These are phyloP conservation scores for Hydnomerulius pinastri DNA, from an alignment of 768 basidiomycete species.

Conservation along the genomic window DNA sequence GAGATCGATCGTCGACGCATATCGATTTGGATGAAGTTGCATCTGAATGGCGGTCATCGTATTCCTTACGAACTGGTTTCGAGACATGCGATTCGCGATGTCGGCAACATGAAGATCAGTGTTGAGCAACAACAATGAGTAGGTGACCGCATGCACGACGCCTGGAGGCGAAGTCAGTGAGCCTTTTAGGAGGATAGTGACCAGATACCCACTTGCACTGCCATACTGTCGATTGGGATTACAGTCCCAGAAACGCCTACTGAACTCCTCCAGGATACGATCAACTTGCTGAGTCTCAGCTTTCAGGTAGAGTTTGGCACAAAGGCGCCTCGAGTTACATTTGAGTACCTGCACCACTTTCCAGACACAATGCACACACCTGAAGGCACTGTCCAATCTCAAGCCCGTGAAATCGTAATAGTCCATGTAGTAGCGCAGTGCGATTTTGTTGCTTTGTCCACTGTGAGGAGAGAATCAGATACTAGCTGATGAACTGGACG, in stretches of 20 bases:
- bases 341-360: background rate
- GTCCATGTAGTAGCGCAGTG: constrained; percentile 80
- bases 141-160: constrained; percentile 93
- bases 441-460: constrained; percentile 70
- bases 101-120: constrained; percentile 98
- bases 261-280: constrained; percentile 91
- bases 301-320: constrained; percentile 89
- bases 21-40: constrained; percentile 61
- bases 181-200: background rate
- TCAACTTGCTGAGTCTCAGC: constrained; percentile 98
- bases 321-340: constrained; percentile 63
- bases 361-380: constrained; percentile 45
- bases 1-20: constrained; percentile 62
- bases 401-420: constrained; percentile 86
- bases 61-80: constrained; percentile 88
- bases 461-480: constrained; percentile 40
- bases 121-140: constrained; percentile 91
- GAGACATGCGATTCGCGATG: constrained; percentile 85
- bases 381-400: constrained; percentile 86
- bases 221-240: constrained; percentile 83
- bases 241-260: constrained; percentile 87
- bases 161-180: constrained; percentile 44
- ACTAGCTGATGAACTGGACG: constrained; percentile 2
- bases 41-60: constrained; percentile 85
- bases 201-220: constrained; percentile 66